Conservation (phyloP, 2,329 filamentous ascomycete genomes). For the Scytalidium sp. region DNA sequence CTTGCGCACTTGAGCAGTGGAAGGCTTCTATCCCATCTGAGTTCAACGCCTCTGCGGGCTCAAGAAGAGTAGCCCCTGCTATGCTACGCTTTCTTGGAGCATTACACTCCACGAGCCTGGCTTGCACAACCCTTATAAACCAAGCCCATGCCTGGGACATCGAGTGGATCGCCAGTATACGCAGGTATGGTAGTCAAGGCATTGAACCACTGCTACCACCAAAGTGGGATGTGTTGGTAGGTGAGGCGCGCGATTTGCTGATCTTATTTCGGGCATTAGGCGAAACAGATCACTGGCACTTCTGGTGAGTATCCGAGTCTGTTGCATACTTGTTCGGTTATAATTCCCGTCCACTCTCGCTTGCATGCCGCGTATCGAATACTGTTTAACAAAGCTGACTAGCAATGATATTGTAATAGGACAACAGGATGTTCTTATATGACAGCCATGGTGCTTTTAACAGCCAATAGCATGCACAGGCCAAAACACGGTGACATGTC, state of each 20-base stretch:
- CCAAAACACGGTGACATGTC: slow-evolving; percentile 9
- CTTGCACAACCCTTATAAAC: slow-evolving; percentile 19
- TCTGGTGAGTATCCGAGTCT: slow-evolving; percentile 18
- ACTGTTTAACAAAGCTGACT: slow-evolving; percentile 3
- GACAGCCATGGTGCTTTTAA: slow-evolving; percentile 20
- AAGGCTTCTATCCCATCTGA: slow-evolving; percentile 9
- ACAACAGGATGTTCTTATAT: slow-evolving; percentile 20
- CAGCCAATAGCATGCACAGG: slow-evolving; percentile 19
- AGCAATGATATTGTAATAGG: slow-evolving; percentile 14
- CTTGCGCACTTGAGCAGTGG: slow-evolving; percentile 18
- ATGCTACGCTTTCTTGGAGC: slow-evolving; percentile 16
- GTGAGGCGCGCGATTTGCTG: slow-evolving; percentile 17
- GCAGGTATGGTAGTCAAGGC: not conserved
- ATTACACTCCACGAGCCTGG: slow-evolving; percentile 19
- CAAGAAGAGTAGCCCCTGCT: slow-evolving; percentile 3
- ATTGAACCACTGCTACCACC: slow-evolving; percentile 12
- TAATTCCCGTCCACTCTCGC: not conserved
- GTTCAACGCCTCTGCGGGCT: slow-evolving; percentile 2
- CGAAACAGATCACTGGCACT: slow-evolving; percentile 13
- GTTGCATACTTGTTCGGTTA: slow-evolving; percentile 1
- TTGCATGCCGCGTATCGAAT: not conserved
- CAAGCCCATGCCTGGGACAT: slow-evolving; percentile 15
- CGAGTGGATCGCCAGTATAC: slow-evolving; percentile 2
- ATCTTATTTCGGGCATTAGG: slow-evolving; percentile 15
- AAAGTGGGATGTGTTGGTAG: slow-evolving; percentile 18